Base-by-base conservation (phyloP, 768 basidiomycete genomes). In the Rickenella mellea region DNA sequence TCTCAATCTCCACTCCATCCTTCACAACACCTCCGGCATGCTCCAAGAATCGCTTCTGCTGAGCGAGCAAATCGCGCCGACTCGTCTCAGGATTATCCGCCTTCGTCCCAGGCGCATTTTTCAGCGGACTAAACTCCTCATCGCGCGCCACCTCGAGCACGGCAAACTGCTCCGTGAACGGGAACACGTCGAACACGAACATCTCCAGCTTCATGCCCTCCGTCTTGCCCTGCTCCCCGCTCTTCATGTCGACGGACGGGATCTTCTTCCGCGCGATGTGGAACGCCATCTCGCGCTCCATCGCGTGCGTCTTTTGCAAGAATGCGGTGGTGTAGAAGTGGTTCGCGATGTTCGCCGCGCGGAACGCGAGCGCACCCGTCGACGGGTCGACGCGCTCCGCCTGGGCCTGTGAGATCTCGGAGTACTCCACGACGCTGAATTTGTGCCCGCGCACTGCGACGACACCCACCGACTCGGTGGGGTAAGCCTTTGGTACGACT, bases 251-350 rank as follows among this genome's bases (percentile, higher is more conserved):
- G 48, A 92, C 68, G 11, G 33, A 36, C 6, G 91, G 71, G 50
- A 99, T 98, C 74, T 98, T 99, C 67, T 99, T 99, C 52, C 84
- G 80, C 29, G 96, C 96, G 53, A 99, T 92, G 67, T 99, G 96
- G 78, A 87, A 97, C 11, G 92, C 83, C 64, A 99, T 86, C 44
- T 87, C 69, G 33, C 78, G 69, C 60, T 97, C 94, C 59, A 94
- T 91, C 2, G 71, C 62, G 52, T 85, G 80, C 40, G 92, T 83
- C 30, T 66, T 60, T 46, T 81, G 75, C 43, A 99, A 74, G 68
- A 86, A 98, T 20, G 69, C 60, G 25, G 84, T 83, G 29, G 92
- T 92, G 67, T 96, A 99, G 65, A 97, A 96, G 63, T 99, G 96
- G 64, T 98, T 98, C 54, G 76, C 96, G 57, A 99, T 98, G 65